phyloP scores from a whole-genome alignment of 2,329 filamentous ascomycete genomes.

The Fusarium denticulatum region DNA sequence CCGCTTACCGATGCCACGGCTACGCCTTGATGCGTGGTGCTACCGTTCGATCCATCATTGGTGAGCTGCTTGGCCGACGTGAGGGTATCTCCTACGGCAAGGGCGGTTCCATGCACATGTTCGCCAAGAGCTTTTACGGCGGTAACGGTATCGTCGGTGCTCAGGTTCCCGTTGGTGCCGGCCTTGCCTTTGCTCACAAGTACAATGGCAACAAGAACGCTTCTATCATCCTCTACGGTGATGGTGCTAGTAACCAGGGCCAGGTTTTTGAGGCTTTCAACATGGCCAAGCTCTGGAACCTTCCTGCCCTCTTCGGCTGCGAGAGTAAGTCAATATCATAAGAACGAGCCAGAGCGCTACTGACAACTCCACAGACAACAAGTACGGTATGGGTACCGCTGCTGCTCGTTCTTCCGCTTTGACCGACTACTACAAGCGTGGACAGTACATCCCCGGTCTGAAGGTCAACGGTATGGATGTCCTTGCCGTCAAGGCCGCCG shows the following conservation, averaged over 20 bases:
- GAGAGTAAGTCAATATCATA: slow-evolving; percentile 78
- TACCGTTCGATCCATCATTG: slow-evolving; percentile 90
- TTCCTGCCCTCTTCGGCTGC: slow-evolving; percentile 95
- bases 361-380: slow-evolving; percentile 80
- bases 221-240: slow-evolving; percentile 91
- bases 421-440: slow-evolving; percentile 99
- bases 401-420: slow-evolving; percentile 92
- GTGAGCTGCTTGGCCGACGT: slow-evolving; percentile 92
- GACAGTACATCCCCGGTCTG: slow-evolving; percentile 98
- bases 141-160: slow-evolving; percentile 99
- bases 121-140: slow-evolving; percentile 96
- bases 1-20: slow-evolving; percentile 98
- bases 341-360: neutral
- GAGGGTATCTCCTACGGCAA: slow-evolving; percentile 99
- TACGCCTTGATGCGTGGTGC: slow-evolving; percentile 97
- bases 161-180: slow-evolving; percentile 96
- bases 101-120: slow-evolving; percentile 99
- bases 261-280: slow-evolving; percentile 99
- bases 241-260: slow-evolving; percentile 98
- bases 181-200: slow-evolving; percentile 96
- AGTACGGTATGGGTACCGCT: slow-evolving; percentile 99
- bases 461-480: slow-evolving; percentile 99
- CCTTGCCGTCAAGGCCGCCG: slow-evolving; percentile 95
- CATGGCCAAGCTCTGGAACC: slow-evolving; percentile 99
- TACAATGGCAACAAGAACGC: slow-evolving; percentile 89